These are phyloP conservation scores for Nicotiana tomentosiformis DNA, from an alignment of 257 asterid genomes.

Conservation along the genomic window DNA sequence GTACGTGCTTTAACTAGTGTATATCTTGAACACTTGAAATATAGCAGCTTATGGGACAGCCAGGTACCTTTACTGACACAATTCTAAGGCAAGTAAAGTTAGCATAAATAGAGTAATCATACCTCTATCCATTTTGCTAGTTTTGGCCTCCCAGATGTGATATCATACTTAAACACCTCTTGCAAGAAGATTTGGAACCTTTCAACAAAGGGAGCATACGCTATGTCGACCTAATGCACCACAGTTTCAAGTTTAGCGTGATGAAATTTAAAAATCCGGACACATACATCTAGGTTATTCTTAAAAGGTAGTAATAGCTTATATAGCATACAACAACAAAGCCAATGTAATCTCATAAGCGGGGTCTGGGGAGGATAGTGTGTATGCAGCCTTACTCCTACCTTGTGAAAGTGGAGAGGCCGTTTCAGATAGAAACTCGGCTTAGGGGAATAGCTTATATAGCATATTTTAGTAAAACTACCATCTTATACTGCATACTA, in stretches of 20 bases:
- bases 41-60: neutral
- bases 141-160: constrained; percentile 55
- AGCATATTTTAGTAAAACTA: neutral
- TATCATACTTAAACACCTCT: constrained; percentile 40
- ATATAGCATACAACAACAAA: neutral
- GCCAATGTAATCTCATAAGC: too few relatives aligned
- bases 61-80: neutral
- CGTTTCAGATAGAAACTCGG: too few relatives aligned
- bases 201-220: constrained; percentile 57
- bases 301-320: neutral
- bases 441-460: too few relatives aligned
- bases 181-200: constrained; percentile 42
- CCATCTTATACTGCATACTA: neutral
- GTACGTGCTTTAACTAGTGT: too few relatives aligned
- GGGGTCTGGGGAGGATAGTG: too few relatives aligned
- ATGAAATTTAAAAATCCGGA: neutral
- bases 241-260: neutral
- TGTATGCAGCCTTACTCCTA: too few relatives aligned
- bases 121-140: constrained; percentile 54
- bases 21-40: too few relatives aligned
- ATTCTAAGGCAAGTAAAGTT: neutral
- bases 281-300: too few relatives aligned
- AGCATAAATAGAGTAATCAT: neutral
- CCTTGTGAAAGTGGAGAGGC: too few relatives aligned
- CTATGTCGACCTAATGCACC: constrained; percentile 42